Base-by-base conservation (phyloP, 2,329 filamentous ascomycete species). In the Fusarium secorum region DNA sequence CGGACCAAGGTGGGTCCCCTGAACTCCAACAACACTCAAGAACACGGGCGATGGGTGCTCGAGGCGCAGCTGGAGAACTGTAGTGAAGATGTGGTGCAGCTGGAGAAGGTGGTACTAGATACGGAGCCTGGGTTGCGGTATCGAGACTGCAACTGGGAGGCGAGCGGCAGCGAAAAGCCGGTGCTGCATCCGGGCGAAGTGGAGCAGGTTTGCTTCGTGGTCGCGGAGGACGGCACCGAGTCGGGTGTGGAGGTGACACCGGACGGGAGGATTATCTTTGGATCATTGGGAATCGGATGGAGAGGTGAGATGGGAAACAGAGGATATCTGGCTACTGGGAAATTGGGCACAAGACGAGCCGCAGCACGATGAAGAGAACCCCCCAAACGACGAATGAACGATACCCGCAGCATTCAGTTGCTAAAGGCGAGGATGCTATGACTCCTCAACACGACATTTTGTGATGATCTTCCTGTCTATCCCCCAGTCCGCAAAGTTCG, bases 11-110 rank as follows among this genome's bases (percentile, higher is more conserved):
- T 94, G 6, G 93, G 92, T 7, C 86, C 90, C 55, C 78, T 93
- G 60, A 60, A 63, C 28, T 32, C 64, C 22, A 44, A 82, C 22
- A 45, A 80, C n/a, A 30, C 32, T 81, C 62, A 53, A 20, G 66
- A 68, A 48, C 61, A 72, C 64, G 70, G 83, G 66, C 78, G 82
- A 64, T 97, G 93, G 87, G 90, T 93, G 18, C 85, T 99, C 53
- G 96, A 99, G 81, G 96, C 95, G 30, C 96, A 99, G 83, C 82
- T 99, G 64, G 96, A 99, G 84, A 99, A 98, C 80, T 93, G 95
- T 77, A 93, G 93, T 49, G 95, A 98, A 78, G 90, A 91, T 46
- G 85, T 90, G 8, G 91, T 98, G 71, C 89, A 93, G 77, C 86
- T 99, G 55, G 93, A 97, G 81, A 84, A 83, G 66, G 88, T 90